phyloP scores from a whole-genome alignment of 2,329 filamentous ascomycete species.

The Pseudogymnoascus sp. region DNA sequence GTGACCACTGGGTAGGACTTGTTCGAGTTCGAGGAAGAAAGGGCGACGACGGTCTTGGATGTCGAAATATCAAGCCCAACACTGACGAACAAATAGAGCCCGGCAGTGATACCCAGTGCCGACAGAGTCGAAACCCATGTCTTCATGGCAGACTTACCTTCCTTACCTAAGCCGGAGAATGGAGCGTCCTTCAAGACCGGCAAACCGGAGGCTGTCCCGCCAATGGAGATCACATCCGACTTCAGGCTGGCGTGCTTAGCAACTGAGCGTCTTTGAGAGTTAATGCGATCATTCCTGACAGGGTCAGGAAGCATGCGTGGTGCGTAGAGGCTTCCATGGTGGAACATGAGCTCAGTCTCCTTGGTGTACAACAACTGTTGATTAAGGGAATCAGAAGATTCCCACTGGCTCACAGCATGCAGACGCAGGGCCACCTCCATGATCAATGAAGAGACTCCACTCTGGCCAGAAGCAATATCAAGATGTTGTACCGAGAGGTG shows the following conservation, averaged over 20 bases:
- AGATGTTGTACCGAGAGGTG: neutral
- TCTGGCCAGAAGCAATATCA: neutral
- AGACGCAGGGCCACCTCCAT: neutral
- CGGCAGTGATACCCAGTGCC: conserved; percentile 13
- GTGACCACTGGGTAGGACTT: conserved; percentile 11
- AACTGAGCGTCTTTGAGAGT: conserved; percentile 3
- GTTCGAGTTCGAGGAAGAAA: conserved; percentile 13
- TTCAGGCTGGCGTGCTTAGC: conserved; percentile 6
- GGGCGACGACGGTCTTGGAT: conserved; percentile 12
- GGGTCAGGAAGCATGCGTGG: neutral
- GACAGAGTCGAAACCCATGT: conserved; percentile 11
- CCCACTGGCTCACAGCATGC: neutral
- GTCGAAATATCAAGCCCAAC: conserved; percentile 11
- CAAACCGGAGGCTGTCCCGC: conserved; percentile 8
- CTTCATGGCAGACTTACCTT: conserved; percentile 12
- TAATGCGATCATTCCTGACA: neutral
- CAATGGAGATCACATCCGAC: conserved; percentile 10
- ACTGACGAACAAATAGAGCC: conserved; percentile 12
- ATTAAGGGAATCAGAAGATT: neutral
- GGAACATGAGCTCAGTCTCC: neutral
- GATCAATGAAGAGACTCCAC: neutral
- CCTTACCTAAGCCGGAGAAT: conserved; percentile 9
- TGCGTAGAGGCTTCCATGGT: neutral
- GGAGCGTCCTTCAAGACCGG: conserved; percentile 3
- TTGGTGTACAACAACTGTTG: neutral